Evolutionary conservation across 1,284 basidiomycete species (phyloP).

Genomic region (Pyrrhoderma lamaoense): DNA sequence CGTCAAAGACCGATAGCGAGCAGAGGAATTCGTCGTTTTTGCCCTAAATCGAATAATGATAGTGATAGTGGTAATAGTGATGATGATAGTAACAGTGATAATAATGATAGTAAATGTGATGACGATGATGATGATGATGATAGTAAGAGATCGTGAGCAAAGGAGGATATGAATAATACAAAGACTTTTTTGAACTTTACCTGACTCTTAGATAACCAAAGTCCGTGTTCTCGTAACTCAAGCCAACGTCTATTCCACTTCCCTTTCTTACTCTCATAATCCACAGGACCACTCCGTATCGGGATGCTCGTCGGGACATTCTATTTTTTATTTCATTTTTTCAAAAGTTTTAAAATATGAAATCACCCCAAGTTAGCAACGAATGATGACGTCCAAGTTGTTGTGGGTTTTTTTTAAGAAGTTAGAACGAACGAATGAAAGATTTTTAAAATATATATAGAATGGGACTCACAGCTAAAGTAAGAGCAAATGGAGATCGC

Average conservation of each 20-base stretch:
- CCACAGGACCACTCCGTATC: conserved; percentile 63
- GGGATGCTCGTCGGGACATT: conserved; percentile 68
- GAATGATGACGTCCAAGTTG: conserved; percentile 9
- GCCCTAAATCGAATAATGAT: too few relatives aligned
- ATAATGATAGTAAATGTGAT: too few relatives aligned
- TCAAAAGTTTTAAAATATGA: too few relatives aligned
- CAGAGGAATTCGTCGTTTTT: conserved; percentile 79
- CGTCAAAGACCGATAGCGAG: conserved; percentile 79
- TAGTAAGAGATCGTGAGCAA: conserved; percentile 7
- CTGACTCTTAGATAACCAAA: conserved; percentile 84
- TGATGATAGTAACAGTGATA: too few relatives aligned
- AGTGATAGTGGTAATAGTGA: too few relatives aligned
- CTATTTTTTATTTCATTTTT: too few relatives aligned
- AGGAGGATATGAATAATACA: neutral
- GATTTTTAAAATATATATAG: too few relatives aligned
- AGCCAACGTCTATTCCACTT: conserved; percentile 91
- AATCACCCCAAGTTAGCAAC: too few relatives aligned
- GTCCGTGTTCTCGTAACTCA: conserved; percentile 72
- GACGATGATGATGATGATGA: too few relatives aligned
- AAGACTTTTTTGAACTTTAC: too few relatives aligned
- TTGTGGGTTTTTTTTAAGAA: too few relatives aligned
- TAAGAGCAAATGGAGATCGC: conserved; percentile 52
- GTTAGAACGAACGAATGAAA: neutral
- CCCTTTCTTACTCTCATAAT: conserved; percentile 81
- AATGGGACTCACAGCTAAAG: conserved; percentile 50